phyloP scores from a whole-genome alignment of 176 grass and related monocot genomes.

The Triticum timopheevii region DNA sequence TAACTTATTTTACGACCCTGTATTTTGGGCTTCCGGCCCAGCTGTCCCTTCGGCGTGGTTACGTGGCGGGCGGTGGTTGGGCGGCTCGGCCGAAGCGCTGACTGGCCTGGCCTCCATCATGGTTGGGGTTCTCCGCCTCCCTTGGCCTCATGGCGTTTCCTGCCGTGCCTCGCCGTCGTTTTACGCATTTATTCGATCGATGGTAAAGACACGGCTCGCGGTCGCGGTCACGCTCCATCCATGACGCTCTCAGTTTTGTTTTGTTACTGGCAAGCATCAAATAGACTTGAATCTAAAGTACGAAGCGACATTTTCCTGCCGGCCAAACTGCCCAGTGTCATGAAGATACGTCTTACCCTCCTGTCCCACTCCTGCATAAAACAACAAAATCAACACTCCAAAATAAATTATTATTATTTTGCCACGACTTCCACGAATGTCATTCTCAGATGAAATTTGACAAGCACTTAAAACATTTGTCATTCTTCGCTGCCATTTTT shows the following conservation, averaged over 20 bases:
- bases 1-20: background rate
- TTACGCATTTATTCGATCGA: background rate
- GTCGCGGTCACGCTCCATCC: background rate
- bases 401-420: too few relatives aligned
- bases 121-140: slow-evolving; percentile 1
- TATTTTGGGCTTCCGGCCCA: background rate
- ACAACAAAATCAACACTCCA: too few relatives aligned
- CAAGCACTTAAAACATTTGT: too few relatives aligned
- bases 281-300: too few relatives aligned
- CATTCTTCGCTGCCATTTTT: too few relatives aligned
- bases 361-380: too few relatives aligned
- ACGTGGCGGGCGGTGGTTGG: slow-evolving; percentile 8
- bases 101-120: background rate
- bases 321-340: background rate
- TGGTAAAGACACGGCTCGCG: background rate
- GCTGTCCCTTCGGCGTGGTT: background rate
- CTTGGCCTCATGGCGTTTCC: background rate
- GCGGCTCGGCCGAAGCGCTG: background rate
- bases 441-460: too few relatives aligned
- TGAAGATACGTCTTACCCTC: too few relatives aligned
- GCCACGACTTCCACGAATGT: too few relatives aligned
- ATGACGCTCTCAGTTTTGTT: background rate
- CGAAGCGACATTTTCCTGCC: background rate
- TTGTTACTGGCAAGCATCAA: background rate
- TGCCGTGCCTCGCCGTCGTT: background rate